These are phyloP conservation scores for Boletellus sp. DNA, from an alignment of 768 basidiomycete species.

Conservation along the genomic window DNA sequence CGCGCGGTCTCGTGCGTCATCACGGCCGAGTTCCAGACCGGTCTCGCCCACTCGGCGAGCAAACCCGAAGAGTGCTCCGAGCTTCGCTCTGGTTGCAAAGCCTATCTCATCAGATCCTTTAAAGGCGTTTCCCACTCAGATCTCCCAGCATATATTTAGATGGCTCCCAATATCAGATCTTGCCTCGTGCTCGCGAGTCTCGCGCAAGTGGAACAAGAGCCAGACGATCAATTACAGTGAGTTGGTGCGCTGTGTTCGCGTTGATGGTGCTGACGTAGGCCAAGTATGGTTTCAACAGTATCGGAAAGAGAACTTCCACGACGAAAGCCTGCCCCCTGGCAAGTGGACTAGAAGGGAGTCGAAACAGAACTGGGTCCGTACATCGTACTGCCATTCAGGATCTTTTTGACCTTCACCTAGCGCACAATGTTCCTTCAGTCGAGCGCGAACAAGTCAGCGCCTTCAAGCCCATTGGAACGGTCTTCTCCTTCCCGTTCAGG, in stretches of 20 bases:
- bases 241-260: conserved; percentile 10
- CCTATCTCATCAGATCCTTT: conserved; percentile 52
- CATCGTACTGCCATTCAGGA: conserved; percentile 6
- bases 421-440: conserved; percentile 46
- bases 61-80: conserved; percentile 22
- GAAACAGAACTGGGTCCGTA: conserved; percentile 82
- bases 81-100: conserved; percentile 24
- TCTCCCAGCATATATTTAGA: conserved; percentile 76
- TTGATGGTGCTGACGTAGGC: conserved; percentile 2
- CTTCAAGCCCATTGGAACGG: conserved; percentile 44
- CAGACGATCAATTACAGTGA: conserved; percentile 89
- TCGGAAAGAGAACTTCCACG: conserved; percentile 82
- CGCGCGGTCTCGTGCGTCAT: conserved; percentile 53
- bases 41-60: conserved; percentile 32
- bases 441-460: conserved; percentile 38
- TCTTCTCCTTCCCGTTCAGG: conserved; percentile 53
- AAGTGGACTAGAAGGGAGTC: conserved; percentile 94
- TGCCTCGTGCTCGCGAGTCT: conserved; percentile 75
- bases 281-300: conserved; percentile 94
- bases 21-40: conserved; percentile 46
- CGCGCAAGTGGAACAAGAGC: conserved; percentile 82
- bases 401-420: conserved; percentile 33
- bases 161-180: conserved; percentile 60
- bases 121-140: conserved; percentile 70
- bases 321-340: conserved; percentile 69